These are phyloP conservation scores for Serendipita sp. DNA, from an alignment of 768 basidiomycete genomes.

Conservation along the genomic window DNA sequence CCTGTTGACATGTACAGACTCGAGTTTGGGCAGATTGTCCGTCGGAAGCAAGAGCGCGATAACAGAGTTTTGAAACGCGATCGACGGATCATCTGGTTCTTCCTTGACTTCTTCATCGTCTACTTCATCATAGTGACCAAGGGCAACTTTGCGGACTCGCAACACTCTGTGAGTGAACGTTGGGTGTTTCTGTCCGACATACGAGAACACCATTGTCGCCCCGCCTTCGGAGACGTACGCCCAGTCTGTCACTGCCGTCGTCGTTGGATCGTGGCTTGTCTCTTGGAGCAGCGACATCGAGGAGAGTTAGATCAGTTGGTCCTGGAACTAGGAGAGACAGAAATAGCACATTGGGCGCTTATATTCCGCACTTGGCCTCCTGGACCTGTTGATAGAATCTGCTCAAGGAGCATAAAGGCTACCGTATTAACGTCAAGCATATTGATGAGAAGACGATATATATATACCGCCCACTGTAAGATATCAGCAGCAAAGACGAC, in stretches of 20 bases:
- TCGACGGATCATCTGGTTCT: conserved; percentile 24
- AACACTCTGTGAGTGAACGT: conserved; percentile 50
- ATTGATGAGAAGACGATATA: too few relatives aligned
- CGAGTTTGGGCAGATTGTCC: conserved; percentile 40
- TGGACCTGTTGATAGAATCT: too few relatives aligned
- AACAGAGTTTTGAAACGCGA: conserved; percentile 45
- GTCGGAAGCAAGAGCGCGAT: conserved; percentile 48
- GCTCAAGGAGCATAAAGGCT: too few relatives aligned
- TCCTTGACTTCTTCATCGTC: conserved; percentile 18
- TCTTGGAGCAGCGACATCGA: neutral
- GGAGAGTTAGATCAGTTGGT: too few relatives aligned
- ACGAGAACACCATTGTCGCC: conserved; percentile 77
- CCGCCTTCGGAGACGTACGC: conserved; percentile 84
- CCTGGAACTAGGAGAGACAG: too few relatives aligned
- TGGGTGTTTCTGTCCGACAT: conserved; percentile 37
- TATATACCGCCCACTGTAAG: too few relatives aligned
- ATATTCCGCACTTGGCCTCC: too few relatives aligned
- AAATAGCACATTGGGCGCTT: too few relatives aligned
- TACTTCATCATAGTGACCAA: neutral
- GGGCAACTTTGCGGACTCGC: conserved; percentile 48
- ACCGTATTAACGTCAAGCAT: too few relatives aligned
- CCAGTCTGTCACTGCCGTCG: conserved; percentile 36
- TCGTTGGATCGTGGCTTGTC: neutral
- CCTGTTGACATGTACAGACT: conserved; percentile 28
- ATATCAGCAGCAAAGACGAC: too few relatives aligned